Base-by-base conservation (phyloP, 768 basidiomycete species). In the Suillus spraguei region DNA sequence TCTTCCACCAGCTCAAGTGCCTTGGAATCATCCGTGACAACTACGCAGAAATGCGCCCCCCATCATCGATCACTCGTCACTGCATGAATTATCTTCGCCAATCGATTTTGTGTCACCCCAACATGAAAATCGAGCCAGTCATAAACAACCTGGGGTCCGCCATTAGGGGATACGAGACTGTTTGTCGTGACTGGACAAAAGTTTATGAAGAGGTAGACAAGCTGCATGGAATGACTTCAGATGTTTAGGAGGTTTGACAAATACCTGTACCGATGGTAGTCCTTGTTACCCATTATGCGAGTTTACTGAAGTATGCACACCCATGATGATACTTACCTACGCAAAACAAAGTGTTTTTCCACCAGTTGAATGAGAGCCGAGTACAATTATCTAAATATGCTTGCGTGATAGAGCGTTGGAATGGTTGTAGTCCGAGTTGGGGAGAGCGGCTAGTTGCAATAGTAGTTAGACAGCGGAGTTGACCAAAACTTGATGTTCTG, bases 1-100 rank as follows among this genome's bases (percentile, higher is more conserved):
- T 81, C 53, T 78, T 81, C 66, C 80, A 81, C 64, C 79, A 79
- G 65, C 70, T 80, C 9, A 74, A 75, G 42, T 80, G 80, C 60
- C 69, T 81, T 28, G 72, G 72, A 46, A 76, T 80, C 62, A 66
- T 80, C 49, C 76, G 75, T 11, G 63, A 66, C 5, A 65, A 70
- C 16, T 65, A 75, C 42, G 62, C 68, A 33, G 60, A 28, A 39
- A 20, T 16, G 4, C 50, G 61, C 1, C 41, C 56, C 8, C 60
- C 65, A 4, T 63, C 65, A 5, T 49, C 22, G 20, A 62, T 70
- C 41, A 63, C 65, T 22, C 47, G 62, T 42, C 77, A 78, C 55
- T 78, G 77, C 69, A 66, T 78, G 68, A 75, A 77, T 69, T 79
- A 79, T 64, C 65, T 79, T 17, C 67, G 77, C 16, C 74, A 77